A percentile compares a stretch with the other conserved stretches of the same genome.
phyloP scores from a whole-genome alignment of 1,284 basidiomycete species.

The Termitomyces sp. region DNA sequence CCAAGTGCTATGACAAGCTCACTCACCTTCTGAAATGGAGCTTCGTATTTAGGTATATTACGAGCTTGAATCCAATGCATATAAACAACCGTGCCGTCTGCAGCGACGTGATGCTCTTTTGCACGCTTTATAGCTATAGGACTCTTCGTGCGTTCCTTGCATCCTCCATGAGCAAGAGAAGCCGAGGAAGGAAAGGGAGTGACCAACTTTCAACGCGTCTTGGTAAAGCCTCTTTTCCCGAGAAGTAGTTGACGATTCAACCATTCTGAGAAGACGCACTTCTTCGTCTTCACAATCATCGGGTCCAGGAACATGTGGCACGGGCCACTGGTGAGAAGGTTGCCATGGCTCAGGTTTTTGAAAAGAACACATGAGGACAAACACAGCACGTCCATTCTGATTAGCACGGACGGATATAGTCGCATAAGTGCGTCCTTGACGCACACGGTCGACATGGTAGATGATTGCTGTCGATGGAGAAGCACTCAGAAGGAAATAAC shows the following conservation, averaged over 20 bases:
- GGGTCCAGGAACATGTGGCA: constrained; percentile 57
- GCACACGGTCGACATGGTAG: constrained; percentile 83
- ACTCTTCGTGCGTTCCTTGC: constrained; percentile 62
- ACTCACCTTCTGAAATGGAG: constrained; percentile 75
- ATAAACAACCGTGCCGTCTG: constrained; percentile 46
- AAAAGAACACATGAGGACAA: constrained; percentile 85
- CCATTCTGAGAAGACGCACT: constrained; percentile 33
- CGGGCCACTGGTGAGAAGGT: constrained; percentile 57
- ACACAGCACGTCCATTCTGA: constrained; percentile 75
- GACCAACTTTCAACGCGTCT: constrained; percentile 39
- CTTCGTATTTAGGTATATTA: constrained; percentile 59
- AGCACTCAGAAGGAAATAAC: constrained; percentile 79
- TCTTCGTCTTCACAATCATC: constrained; percentile 65
- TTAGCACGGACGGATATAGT: constrained; percentile 67
- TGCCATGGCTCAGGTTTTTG: constrained; percentile 77
- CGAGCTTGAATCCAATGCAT: constrained; percentile 84
- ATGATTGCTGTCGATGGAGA: constrained; percentile 75
- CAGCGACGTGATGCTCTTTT: constrained; percentile 28
- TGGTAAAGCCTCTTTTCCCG: constrained; percentile 8
- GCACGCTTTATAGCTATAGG: constrained; percentile 65
- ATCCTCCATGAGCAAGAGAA: background rate
- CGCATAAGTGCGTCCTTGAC: constrained; percentile 71
- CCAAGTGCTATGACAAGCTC: background rate
- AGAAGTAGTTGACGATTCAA: constrained; percentile 21
- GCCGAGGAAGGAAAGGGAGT: constrained; percentile 1